A percentile compares a stretch with the other conserved stretches of the same genome.
These are phyloP conservation scores for Tilletia horrida DNA, from an alignment of 1,284 basidiomycete species.

Conservation along the genomic window DNA sequence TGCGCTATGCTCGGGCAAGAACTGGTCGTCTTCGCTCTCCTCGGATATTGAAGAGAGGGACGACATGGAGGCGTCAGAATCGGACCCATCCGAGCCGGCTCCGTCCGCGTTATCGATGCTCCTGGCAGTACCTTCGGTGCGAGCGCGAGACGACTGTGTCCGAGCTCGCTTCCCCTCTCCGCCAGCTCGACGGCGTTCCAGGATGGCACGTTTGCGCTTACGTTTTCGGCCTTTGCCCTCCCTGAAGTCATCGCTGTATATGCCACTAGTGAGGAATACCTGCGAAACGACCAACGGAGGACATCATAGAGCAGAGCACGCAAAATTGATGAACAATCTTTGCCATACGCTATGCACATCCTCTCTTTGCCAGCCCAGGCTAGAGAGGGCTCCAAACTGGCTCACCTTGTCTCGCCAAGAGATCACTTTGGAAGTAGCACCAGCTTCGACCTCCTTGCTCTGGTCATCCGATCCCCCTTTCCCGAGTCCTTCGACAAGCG, in stretches of 20 bases:
- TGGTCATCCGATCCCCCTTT: background rate
- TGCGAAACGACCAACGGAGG: background rate
- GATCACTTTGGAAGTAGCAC: background rate
- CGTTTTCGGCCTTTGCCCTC: slow-evolving; percentile 1
- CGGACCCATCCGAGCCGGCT: background rate
- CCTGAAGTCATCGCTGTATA: slow-evolving; percentile 15
- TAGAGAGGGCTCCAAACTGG: too few species aligned
- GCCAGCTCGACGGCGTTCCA: background rate
- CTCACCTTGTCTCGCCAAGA: slow-evolving; percentile 14
- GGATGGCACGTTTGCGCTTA: slow-evolving; percentile 8
- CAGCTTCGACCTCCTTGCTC: background rate
- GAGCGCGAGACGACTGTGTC: background rate
- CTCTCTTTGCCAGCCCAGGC: too few species aligned
- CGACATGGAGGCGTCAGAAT: background rate
- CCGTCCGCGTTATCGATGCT: background rate
- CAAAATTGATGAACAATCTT: too few species aligned
- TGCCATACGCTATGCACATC: too few species aligned
- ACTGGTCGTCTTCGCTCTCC: background rate
- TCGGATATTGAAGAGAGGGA: slow-evolving; percentile 7
- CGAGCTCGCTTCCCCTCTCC: slow-evolving; percentile 4
- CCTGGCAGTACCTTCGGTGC: background rate
- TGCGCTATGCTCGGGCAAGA: slow-evolving; percentile 16
- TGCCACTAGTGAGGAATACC: slow-evolving; percentile 11
- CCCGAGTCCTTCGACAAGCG: background rate
- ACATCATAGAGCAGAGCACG: background rate